Base-by-base conservation (phyloP, 1,284 basidiomycete species). In the Papiliotrema fonsecae region DNA sequence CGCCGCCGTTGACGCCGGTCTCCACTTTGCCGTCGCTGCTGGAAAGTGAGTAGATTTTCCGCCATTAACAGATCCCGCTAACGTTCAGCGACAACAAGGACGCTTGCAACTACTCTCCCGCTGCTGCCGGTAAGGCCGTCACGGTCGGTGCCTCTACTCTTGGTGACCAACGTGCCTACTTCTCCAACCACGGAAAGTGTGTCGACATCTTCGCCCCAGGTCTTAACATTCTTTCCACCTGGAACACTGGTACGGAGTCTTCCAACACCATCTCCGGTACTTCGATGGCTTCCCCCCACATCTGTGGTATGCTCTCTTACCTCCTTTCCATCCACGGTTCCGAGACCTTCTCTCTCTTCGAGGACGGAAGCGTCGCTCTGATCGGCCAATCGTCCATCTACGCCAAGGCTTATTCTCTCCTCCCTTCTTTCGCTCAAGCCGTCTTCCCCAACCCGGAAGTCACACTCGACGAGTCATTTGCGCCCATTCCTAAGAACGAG, bases 1-100 rank as follows among this genome's bases (percentile, higher is more conserved):
- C 76, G 79, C 77, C 46, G 92, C 93, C 47, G 89, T 96, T 49
- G 80, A 82, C 25, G 62, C 70, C 40, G 94, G 94, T 46, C 79
- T 98, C 49, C 90, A 97, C 79, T 97, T 97, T 65, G 89, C 89
- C 58, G 91, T 96, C 54, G 91, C 91, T 49, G 93, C 92, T 53
- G 92, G 90, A 79, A 79, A 75, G 65, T 67, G 47, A 62, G 65
- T 60, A 30, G 1, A 45, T 18, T 22, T 60, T 58, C 19, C 43
- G 60, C 53, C 60, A 65, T 55, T 61, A 64, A 47, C 58, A 38
- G 19, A 37, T 24, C 24, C 5, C 22, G 24, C 38, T 40, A 21
- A 40, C 38, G 26, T 69, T 65, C 47, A 78, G 77, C 69, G 79
- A 81, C 73, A 79, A 81, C 74, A 75, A 76, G 62, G 77, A 79